Evolutionary conservation across 2,329 filamentous ascomycete species (phyloP).

Genomic region (Cercospora janseana): DNA sequence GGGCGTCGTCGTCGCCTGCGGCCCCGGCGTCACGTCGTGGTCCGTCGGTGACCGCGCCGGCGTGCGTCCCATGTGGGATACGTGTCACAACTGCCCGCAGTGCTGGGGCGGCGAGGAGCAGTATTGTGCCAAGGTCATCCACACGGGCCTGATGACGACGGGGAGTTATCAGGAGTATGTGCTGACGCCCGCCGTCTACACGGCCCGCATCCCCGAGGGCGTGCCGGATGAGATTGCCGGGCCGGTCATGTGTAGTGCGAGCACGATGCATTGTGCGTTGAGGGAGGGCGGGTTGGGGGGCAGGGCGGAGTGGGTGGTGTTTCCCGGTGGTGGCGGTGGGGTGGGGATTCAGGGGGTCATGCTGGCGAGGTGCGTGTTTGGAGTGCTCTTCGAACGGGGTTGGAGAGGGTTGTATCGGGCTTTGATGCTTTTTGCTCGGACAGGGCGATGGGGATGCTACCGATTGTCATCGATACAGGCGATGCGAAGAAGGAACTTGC

Average conservation of each 20-base stretch:
- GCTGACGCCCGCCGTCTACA: constrained; percentile 55
- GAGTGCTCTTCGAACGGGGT: background rate
- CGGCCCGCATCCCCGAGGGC: constrained; percentile 55
- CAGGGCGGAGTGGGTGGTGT: constrained; percentile 56
- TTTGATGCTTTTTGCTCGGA: background rate
- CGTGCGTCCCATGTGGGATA: constrained; percentile 52
- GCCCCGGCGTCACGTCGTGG: constrained; percentile 53
- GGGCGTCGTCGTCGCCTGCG: constrained; percentile 57
- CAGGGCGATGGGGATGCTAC: constrained; percentile 54
- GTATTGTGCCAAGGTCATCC: constrained; percentile 50
- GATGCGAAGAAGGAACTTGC: constrained; percentile 48
- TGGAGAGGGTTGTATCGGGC: background rate
- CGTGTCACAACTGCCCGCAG: constrained; percentile 49
- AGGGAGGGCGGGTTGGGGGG: constrained; percentile 50
- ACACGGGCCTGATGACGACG: constrained; percentile 46
- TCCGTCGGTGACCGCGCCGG: constrained; percentile 53
- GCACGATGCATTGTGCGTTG: constrained; percentile 58
- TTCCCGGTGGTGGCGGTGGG: constrained; percentile 55
- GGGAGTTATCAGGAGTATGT: constrained; percentile 61
- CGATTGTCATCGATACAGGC: constrained; percentile 56
- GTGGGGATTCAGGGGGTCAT: constrained; percentile 59
- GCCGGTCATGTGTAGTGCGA: constrained; percentile 60
- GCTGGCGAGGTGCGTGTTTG: constrained; percentile 13
- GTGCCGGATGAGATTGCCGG: constrained; percentile 57
- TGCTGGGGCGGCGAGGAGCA: constrained; percentile 56